phyloP scores from a whole-genome alignment of 441 rosid species.

The Aleurites moluccanus region DNA sequence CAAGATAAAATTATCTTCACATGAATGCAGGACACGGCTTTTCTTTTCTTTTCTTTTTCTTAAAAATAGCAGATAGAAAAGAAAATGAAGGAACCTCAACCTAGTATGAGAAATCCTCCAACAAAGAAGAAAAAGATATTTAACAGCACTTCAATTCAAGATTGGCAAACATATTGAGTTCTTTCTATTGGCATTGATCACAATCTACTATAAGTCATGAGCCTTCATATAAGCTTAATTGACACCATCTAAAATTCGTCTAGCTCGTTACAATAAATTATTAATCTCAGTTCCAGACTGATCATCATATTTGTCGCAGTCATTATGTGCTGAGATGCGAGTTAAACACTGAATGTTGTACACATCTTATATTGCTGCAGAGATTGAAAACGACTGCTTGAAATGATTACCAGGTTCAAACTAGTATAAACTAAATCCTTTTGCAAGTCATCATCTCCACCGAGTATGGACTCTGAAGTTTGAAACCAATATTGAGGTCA shows the following conservation, averaged over 20 bases:
- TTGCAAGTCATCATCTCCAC: slow-evolving; percentile 39
- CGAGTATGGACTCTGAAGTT: neutral
- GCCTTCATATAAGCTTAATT: neutral
- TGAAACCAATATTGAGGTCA: slow-evolving; percentile 44
- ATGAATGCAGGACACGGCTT: neutral
- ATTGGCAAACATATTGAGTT: neutral
- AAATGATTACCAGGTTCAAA: neutral
- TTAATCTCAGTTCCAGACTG: neutral
- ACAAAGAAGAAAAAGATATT: neutral
- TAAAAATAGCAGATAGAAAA: neutral
- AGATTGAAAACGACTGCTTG: neutral
- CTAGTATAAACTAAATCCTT: slow-evolving; percentile 58
- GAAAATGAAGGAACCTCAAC: neutral
- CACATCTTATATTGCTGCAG: neutral
- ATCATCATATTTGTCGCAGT: neutral
- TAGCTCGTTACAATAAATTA: neutral
- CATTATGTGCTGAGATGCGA: neutral
- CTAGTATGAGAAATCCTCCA: neutral
- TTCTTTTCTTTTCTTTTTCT: neutral
- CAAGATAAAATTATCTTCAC: neutral
- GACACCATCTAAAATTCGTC: neutral
- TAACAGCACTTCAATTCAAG: neutral
- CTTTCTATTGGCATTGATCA: neutral
- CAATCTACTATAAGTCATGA: neutral
- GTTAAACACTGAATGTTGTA: neutral